Conservation (phyloP, 352 stramenopile species). For the Globisporangium radiosum region DNA sequence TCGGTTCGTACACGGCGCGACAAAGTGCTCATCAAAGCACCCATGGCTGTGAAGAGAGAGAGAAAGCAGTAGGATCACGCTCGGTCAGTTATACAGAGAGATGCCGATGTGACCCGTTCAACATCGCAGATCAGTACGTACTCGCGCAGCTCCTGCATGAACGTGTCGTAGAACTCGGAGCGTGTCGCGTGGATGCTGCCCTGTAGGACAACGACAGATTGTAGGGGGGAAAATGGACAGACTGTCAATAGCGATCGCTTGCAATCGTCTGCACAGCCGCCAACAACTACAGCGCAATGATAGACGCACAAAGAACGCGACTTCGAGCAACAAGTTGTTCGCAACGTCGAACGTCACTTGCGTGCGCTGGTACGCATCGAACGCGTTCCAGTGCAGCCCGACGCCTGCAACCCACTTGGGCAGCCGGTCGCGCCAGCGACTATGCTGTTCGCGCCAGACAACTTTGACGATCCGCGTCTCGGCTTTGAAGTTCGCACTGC, state of each 20-base stretch:
- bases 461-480: constrained; percentile 85
- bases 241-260: too few relatives aligned
- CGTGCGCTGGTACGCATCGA: constrained; percentile 36
- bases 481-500: constrained; percentile 61
- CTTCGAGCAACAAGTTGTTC: constrained; percentile 41
- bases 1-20: constrained; percentile 36
- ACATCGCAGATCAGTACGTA: constrained; percentile 14
- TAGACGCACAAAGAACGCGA: constrained; percentile 44
- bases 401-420: constrained; percentile 4
- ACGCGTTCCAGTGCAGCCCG: constrained; percentile 27
- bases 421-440: constrained; percentile 4
- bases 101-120: neutral
- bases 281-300: too few relatives aligned
- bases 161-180: constrained; percentile 22
- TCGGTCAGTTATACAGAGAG: neutral
- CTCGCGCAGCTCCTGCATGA: constrained; percentile 41
- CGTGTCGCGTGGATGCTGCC: constrained; percentile 26
- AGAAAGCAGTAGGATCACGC: neutral
- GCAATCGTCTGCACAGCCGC: too few relatives aligned
- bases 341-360: constrained; percentile 58
- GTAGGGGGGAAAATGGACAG: neutral
- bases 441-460: constrained; percentile 88
- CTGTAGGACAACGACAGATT: constrained; percentile 10
- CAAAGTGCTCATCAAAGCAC: constrained; percentile 51
- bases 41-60: constrained; percentile 18